phyloP scores from a whole-genome alignment of 2,329 filamentous ascomycete species.

The Pseudodiploospora longispora region DNA sequence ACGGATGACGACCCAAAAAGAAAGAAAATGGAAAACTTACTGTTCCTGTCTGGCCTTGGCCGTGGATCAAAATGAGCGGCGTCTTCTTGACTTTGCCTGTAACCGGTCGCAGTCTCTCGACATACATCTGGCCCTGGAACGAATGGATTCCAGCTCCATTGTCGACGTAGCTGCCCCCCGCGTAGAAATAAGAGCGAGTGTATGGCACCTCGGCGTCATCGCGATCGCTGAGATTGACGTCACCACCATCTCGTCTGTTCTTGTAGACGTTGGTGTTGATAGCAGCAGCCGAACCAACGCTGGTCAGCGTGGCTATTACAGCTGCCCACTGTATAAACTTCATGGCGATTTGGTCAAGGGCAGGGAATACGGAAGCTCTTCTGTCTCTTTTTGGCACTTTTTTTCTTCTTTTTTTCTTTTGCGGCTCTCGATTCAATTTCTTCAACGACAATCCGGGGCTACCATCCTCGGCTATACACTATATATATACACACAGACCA shows the following conservation, averaged over 20 bases:
- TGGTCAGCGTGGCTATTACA: too few species aligned
- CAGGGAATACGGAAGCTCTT: too few species aligned
- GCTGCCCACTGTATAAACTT: too few species aligned
- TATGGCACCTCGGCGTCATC: conserved; percentile 9
- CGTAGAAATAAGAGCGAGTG: conserved; percentile 25
- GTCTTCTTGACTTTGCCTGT: conserved; percentile 13
- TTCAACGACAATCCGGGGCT: too few species aligned
- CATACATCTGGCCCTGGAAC: conserved; percentile 42
- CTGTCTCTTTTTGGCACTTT: not conserved
- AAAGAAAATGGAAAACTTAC: conserved; percentile 17
- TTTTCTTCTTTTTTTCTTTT: not conserved
- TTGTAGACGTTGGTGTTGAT: too few species aligned
- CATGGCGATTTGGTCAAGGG: too few species aligned
- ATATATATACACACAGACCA: too few species aligned
- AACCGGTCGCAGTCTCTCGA: conserved; percentile 37
- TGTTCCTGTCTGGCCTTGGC: conserved; percentile 32
- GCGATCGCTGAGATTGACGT: conserved; percentile 3
- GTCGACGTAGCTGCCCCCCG: conserved; percentile 27
- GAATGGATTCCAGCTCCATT: conserved; percentile 22
- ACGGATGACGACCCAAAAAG: not conserved
- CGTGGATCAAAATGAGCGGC: conserved; percentile 36
- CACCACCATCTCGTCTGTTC: too few species aligned
- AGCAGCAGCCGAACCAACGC: too few species aligned
- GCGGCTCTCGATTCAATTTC: not conserved
- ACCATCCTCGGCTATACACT: too few species aligned